Base-by-base conservation (phyloP, 2,329 filamentous ascomycete genomes). In the Ophiostoma sp. region DNA sequence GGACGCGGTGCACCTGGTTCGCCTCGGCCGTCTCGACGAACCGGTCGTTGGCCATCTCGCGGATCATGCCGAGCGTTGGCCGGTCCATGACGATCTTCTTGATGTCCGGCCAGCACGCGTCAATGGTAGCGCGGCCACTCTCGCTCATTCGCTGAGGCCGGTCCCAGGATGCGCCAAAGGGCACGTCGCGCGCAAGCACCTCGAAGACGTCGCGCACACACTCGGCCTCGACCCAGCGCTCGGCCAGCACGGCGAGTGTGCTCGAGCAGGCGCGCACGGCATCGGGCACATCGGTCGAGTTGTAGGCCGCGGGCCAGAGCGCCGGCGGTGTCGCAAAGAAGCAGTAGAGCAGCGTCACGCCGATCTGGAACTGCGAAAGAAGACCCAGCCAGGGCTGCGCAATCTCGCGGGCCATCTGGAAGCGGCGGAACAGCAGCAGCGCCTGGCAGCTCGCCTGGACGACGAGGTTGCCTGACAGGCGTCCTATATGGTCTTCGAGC, bases 271-370 rank as follows among this genome's bases (percentile, higher is more conserved):
- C 76, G 27, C 77, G 69, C 11, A 78, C 69, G 2, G 77, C 77
- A 62, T 78, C 76, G 0, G 75, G 72, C 0, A 77, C 76, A 12
- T 76, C 75, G 0, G 73, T 70, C 0, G 73, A 72, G 55, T 74
- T 70, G 47, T 75, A 78, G 14, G 73, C 76, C 1, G 74, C 72
- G 0, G 75, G 75, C 65, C 76, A 69, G 5, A 72, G 71, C 40
- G 74, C 69, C 0, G 74, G 75, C 3, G 77, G 76, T 7, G 76
- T 77, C 16, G 76, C 75, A 70, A 73, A 78, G 70, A 77, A 77
- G 69, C 76, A 78, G 69, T 78, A 78, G 4, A 79, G 67, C 2
- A 79, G 73, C 0, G 76, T 76, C 1, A 78, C 73, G 8, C 77
- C 77, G 4, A 74, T 77, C 68, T 77, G 75, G 67, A 78, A 78